Evolutionary conservation across 176 grass and related monocot species (phyloP), one percentile per base, ranked within the genome.

Genomic region (Melocanna baccifera): DNA sequence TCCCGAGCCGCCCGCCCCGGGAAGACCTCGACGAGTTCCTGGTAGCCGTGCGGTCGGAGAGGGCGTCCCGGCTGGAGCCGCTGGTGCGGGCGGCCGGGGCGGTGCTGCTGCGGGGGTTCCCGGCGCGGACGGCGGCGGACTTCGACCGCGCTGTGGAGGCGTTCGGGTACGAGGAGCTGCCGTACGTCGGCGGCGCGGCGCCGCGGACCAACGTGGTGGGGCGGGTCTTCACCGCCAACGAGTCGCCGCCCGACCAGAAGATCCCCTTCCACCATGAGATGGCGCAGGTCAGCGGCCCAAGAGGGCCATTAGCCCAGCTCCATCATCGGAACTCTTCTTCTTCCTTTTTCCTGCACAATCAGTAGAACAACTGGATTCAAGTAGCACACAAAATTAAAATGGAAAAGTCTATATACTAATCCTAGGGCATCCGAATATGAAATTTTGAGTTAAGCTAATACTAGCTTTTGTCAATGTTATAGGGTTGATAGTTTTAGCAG

Each of bases 241-340:
- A 98, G 72, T 98, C 96, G 58, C 96, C 96, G 55, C 93, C 96
- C 34, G 93, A 98, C 57, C 93, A 95, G 88, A 90, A 92, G 81
- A 98, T 98, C 73, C 96, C 93, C 82, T 98, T 98, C 81, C 96
- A 98, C 73, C 96, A 98, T 22, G 96, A 98, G 77, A 98, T 98
- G 96, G 96, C 96, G 18, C 96, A 98, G 96, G 96, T 98, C 61
- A 76, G 25, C 15, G 67, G 14, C 26, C 19, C 19, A 13, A 29
- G 32, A 57, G 25, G 39, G 25, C 36, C 41, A 26, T 45, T 22
- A 5, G 19, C 28, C 18, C 28, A 40, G 19, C 14, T 71, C 25
- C 39, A 13, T 37, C 40, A 14, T 7, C 0, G 2, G 0, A 25
- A 2, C n/a, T 42, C 6, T 40, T 52, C 45, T 16, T 34, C 34